Percentiles rank a stretch among this genome's conserved stretches.
Evolutionary conservation across 352 stramenopile species (phyloP).

Genomic region (Phytophthora cajani): DNA sequence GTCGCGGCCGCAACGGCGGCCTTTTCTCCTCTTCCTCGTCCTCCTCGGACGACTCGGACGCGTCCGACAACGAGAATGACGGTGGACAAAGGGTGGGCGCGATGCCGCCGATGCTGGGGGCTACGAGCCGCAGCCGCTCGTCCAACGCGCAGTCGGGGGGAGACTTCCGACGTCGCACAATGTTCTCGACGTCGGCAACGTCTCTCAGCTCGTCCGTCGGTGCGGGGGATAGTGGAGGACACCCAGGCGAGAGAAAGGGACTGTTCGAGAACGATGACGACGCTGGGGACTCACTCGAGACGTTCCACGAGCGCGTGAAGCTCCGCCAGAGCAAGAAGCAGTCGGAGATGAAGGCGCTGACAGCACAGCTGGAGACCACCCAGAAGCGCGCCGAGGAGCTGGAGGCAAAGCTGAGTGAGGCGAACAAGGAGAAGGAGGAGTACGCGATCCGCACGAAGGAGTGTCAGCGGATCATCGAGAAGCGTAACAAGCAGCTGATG

Average conservation of each 20-base stretch:
- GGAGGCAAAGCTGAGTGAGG: constrained; percentile 39
- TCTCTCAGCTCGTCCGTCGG: constrained; percentile 22
- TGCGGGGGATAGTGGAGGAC: constrained; percentile 15
- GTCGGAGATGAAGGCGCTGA: constrained; percentile 62
- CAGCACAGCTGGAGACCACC: constrained; percentile 49
- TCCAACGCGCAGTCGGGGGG: constrained; percentile 33
- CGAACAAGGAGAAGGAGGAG: constrained; percentile 66
- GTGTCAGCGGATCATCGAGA: constrained; percentile 85
- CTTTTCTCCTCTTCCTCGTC: constrained; percentile 52
- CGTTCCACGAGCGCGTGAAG: constrained; percentile 73
- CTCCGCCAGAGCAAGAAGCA: constrained; percentile 75
- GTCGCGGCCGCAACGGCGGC: constrained; percentile 39
- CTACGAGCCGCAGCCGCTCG: constrained; percentile 31
- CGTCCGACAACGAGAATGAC: constrained; percentile 28
- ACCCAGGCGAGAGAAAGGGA: constrained; percentile 56
- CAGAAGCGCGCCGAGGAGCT: constrained; percentile 40
- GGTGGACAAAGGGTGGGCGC: constrained; percentile 12
- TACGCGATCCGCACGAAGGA: constrained; percentile 77
- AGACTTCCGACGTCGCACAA: constrained; percentile 43
- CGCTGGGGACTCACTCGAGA: constrained; percentile 69
- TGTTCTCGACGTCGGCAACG: constrained; percentile 47
- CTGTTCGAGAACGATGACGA: constrained; percentile 85
- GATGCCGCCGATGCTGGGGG: constrained; percentile 21
- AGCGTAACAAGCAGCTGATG: constrained; percentile 87
- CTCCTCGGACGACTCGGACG: constrained; percentile 34